Evolutionary conservation across 805 yeast species (phyloP).

Genomic region (Saccharomyces kudriavzevii): DNA sequence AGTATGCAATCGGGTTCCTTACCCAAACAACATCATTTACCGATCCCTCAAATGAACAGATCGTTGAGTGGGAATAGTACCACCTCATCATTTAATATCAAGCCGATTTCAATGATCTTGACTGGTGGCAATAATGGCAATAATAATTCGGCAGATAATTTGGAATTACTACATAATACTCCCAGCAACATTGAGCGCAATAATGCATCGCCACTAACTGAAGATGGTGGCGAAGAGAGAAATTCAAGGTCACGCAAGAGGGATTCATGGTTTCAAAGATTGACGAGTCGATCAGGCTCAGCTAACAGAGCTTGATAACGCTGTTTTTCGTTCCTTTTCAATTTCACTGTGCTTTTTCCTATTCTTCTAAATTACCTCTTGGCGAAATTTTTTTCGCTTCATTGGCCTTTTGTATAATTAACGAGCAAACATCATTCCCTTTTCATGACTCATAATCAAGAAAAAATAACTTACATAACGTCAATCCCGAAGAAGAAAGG

Average conservation of each 20-base stretch:
- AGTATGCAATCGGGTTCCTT: slow-evolving; percentile 11
- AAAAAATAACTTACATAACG: not conserved
- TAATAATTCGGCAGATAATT: slow-evolving; percentile 18
- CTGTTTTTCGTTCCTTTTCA: not conserved
- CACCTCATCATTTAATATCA: slow-evolving; percentile 11
- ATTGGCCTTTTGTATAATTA: not conserved
- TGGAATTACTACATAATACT: slow-evolving; percentile 4
- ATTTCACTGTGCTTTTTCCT: not conserved
- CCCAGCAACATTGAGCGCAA: not conserved
- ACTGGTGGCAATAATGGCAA: slow-evolving; percentile 13
- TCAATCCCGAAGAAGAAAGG: not conserved
- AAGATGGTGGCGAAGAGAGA: slow-evolving; percentile 6
- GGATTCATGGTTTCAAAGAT: slow-evolving; percentile 40
- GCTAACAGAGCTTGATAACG: slow-evolving; percentile 4
- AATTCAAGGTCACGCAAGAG: slow-evolving; percentile 26
- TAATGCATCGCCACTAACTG: not conserved
- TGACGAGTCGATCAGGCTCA: slow-evolving; percentile 34
- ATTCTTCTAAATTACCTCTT: not conserved
- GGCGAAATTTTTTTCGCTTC: not conserved
- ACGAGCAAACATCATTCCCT: not conserved
- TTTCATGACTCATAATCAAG: not conserved
- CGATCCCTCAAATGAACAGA: slow-evolving; percentile 14
- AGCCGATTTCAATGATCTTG: slow-evolving; percentile 18
- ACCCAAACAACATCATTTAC: slow-evolving; percentile 8
- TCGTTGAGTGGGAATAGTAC: slow-evolving; percentile 19